Conservation (phyloP, 352 stramenopile species). For the Aphanomyces euteiches region DNA sequence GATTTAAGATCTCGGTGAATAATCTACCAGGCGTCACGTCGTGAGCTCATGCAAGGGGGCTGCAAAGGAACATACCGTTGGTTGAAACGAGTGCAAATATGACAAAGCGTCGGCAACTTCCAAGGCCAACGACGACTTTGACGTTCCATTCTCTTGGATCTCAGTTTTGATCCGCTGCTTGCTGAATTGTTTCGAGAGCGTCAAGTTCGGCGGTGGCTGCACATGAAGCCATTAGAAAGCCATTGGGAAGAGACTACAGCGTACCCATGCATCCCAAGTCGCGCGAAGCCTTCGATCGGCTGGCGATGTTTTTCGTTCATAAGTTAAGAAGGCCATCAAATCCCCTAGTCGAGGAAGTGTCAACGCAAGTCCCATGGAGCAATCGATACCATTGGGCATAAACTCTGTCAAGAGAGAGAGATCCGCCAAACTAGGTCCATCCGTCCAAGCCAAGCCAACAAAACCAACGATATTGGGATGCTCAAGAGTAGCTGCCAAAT, state of each 20-base stretch:
- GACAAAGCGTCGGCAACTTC: constrained; percentile 29
- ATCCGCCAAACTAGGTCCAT: constrained; percentile 15
- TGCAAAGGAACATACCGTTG: constrained; percentile 13
- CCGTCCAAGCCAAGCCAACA: constrained; percentile 19
- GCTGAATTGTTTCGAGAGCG: not conserved
- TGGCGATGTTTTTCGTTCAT: not conserved
- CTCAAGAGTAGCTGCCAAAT: constrained; percentile 8
- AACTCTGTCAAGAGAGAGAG: constrained; percentile 25
- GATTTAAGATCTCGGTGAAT: constrained; percentile 57
- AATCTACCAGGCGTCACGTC: not conserved
- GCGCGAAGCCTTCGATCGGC: constrained; percentile 12
- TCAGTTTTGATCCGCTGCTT: constrained; percentile 22
- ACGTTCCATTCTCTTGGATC: constrained; percentile 22
- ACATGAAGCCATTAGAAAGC: not conserved
- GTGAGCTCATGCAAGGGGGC: not conserved
- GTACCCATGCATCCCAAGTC: constrained; percentile 15
- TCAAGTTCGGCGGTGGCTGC: not conserved
- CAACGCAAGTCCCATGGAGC: too few species aligned
- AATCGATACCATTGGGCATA: constrained; percentile 5
- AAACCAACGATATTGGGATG: constrained; percentile 27
- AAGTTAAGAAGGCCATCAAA: constrained; percentile 6
- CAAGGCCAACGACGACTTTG: constrained; percentile 21
- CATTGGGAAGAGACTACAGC: not conserved
- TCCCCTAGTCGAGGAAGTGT: not conserved
- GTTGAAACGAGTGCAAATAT: constrained; percentile 31